Evolutionary conservation across 1,284 basidiomycete genomes (phyloP), one percentile per base, ranked within the genome.

Genomic region (Cryptococcus sp.): DNA sequence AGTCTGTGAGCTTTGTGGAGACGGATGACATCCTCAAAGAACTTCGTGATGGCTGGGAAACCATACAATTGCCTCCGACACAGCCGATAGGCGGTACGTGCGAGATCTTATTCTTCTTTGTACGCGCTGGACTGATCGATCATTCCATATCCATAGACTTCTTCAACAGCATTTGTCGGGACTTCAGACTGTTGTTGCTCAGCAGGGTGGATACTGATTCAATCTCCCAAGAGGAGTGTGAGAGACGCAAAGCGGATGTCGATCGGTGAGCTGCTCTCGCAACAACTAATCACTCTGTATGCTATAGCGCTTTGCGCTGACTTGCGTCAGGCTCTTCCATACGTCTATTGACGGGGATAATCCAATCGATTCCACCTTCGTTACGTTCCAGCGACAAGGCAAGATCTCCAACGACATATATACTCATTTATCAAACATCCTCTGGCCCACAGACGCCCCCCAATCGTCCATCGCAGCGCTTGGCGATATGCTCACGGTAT

Each of bases 401-500:
- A 20, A 46, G 10, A 13, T 46, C 17, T 39, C 49, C 3, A 45
- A 49, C 20, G 59, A 65, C 22, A 43, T 75, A 4, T 65, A 67
- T 46, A 52, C 58, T 8, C 51, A 58, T 15, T 53, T 76, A 5
- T 59, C 69, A 0, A 37, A 40, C 13, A 48, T 71, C 11, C 55
- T 77, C 2, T 77, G 73, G 75, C 41, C 43, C 13, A 26, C 56
- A 1, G 67, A 64, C 20, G 53, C 57, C 7, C 55, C 68, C 2
- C 58, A 46, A 3, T 59, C 68, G 44, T 59, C 58, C 20, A 64
- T 76, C n/a, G 40, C 59, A 17, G 50, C 57, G 2, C 53, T 73
- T 15, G 58, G 61, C 1, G 74, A 76, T 40, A 60, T 76, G 10
- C 45, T 75, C 26, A 66, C 64, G 17, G 69, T 75, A 0, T 54